phyloP scores from a whole-genome alignment of 2,329 filamentous ascomycete genomes.

The Metarhizium humberi region DNA sequence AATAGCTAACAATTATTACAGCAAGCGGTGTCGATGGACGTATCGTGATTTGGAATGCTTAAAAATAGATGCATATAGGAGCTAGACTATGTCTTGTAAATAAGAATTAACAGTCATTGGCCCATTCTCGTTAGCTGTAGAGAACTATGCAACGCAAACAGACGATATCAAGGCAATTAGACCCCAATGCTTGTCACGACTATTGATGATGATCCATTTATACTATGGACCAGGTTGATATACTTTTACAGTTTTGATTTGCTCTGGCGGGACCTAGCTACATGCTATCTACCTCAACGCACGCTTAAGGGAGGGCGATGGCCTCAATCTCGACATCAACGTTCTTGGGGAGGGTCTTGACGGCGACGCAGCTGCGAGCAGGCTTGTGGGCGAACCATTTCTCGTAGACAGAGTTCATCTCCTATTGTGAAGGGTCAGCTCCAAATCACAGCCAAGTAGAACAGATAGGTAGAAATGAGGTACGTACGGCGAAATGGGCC shows the following conservation, averaged over 20 bases:
- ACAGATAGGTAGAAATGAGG: background rate
- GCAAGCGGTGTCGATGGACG: constrained; percentile 77
- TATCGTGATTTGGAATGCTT: constrained; percentile 68
- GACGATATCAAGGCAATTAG: background rate
- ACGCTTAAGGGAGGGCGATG: constrained; percentile 56
- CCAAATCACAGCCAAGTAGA: background rate
- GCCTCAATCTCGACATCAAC: constrained; percentile 87
- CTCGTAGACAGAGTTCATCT: constrained; percentile 80
- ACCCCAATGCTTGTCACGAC: background rate
- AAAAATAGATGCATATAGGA: constrained; percentile 16
- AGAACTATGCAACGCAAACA: background rate
- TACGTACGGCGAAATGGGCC: constrained; percentile 63
- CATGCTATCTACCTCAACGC: background rate
- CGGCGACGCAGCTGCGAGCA: constrained; percentile 81
- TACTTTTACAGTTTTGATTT: background rate
- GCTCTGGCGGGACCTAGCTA: background rate
- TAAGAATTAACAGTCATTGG: background rate
- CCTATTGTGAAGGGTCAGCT: constrained; percentile 22
- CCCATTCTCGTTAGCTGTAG: background rate
- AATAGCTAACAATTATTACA: constrained; percentile 27
- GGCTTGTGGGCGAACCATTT: constrained; percentile 79
- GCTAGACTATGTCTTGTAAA: background rate
- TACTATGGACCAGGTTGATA: background rate
- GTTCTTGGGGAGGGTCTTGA: constrained; percentile 78
- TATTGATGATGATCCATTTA: background rate